Percentiles rank a stretch among this genome's conserved stretches.
These are phyloP conservation scores for Retiboletus flavoniger DNA, from an alignment of 1,284 basidiomycete species.

Conservation along the genomic window DNA sequence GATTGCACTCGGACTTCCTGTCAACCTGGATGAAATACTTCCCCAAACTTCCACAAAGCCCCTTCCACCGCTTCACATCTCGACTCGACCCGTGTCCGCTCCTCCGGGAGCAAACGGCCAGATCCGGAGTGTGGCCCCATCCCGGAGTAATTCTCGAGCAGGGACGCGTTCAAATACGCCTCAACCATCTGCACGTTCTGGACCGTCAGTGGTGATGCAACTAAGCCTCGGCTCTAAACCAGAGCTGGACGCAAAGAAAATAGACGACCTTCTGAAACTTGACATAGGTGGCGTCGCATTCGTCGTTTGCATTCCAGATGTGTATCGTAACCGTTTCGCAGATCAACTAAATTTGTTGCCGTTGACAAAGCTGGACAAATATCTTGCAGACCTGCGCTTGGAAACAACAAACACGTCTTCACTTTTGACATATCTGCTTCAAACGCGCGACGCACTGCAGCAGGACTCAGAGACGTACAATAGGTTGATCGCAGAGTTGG, in stretches of 20 bases:
- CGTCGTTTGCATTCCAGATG: conserved; percentile 5
- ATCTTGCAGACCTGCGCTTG: conserved; percentile 62
- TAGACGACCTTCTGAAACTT: conserved; percentile 66
- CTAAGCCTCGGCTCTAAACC: conserved; percentile 74
- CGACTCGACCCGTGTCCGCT: conserved; percentile 76
- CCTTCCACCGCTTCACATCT: conserved; percentile 77
- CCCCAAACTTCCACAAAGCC: conserved; percentile 70
- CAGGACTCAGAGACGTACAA: conserved; percentile 89
- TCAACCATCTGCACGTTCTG: conserved; percentile 41
- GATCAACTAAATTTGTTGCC: conserved; percentile 73
- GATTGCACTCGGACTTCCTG: conserved; percentile 86
- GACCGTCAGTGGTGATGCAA: conserved; percentile 41
- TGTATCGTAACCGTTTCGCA: conserved; percentile 32
- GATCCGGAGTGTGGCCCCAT: conserved; percentile 39
- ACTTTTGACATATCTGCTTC: conserved; percentile 76
- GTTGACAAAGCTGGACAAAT: conserved; percentile 59
- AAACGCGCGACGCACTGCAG: conserved; percentile 78
- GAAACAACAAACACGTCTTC: conserved; percentile 74
- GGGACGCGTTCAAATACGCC: conserved; percentile 59
- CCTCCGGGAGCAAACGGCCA: conserved; percentile 59
- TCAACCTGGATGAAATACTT: conserved; percentile 89
- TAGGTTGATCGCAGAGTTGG: conserved; percentile 74
- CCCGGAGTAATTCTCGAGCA: conserved; percentile 42
- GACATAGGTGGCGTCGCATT: conserved; percentile 52
- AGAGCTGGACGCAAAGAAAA: conserved; percentile 61